Evolutionary conservation across 441 rosid genomes (phyloP).

Genomic region (Sinapis alba): DNA sequence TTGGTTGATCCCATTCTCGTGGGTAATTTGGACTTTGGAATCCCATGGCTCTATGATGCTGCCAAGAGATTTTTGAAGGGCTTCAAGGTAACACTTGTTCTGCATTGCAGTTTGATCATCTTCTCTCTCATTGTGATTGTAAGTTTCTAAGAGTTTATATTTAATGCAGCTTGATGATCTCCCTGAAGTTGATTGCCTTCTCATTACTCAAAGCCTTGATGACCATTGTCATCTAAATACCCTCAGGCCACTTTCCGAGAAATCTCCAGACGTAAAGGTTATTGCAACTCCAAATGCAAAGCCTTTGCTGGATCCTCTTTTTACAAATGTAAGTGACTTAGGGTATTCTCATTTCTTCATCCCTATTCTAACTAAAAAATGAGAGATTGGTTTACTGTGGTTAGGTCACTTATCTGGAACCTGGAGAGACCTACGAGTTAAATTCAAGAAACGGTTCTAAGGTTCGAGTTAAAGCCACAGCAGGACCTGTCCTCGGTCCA

Average conservation of each 20-base stretch:
- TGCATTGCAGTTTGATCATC: constrained; percentile 7
- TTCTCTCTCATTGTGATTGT: constrained; percentile 1
- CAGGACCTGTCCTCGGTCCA: constrained; percentile 94
- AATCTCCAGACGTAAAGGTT: constrained; percentile 58
- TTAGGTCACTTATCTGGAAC: constrained; percentile 80
- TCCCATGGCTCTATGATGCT: constrained; percentile 89
- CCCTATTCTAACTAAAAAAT: background rate
- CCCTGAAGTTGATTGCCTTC: constrained; percentile 69
- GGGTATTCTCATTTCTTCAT: background rate
- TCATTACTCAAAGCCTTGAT: constrained; percentile 95
- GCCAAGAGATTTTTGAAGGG: constrained; percentile 70
- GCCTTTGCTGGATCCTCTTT: constrained; percentile 77
- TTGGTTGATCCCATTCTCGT: constrained; percentile 88
- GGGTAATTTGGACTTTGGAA: constrained; percentile 91
- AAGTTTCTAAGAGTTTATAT: constrained; percentile 16
- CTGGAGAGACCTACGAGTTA: constrained; percentile 63
- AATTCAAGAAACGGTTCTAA: constrained; percentile 52
- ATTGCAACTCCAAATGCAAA: constrained; percentile 90
- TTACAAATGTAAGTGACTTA: constrained; percentile 57
- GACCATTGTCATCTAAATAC: constrained; percentile 95
- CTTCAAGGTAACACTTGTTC: constrained; percentile 57
- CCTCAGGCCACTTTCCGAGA: constrained; percentile 67
- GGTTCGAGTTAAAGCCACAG: constrained; percentile 65
- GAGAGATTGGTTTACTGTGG: constrained; percentile 32
- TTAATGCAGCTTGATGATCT: constrained; percentile 78